Evolutionary conservation across 371 early-diverging fungal species (phyloP).

Genomic region (Mortierella sp.): DNA sequence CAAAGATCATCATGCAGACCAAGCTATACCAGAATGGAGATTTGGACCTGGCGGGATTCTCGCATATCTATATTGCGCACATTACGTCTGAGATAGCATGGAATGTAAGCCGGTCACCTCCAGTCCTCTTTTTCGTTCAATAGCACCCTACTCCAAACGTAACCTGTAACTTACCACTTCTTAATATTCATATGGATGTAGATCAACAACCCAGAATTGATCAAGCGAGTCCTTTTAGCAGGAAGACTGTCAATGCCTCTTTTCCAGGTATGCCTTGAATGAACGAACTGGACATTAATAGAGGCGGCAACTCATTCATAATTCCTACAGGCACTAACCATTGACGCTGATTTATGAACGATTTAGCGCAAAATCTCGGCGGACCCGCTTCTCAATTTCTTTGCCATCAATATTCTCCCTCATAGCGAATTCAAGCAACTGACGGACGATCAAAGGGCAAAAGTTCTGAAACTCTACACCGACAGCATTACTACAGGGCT

Average conservation of each 20-base stretch:
- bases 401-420: constrained; percentile 30
- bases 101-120: constrained; percentile 24
- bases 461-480: constrained; percentile 36
- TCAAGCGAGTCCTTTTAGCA: constrained; percentile 44
- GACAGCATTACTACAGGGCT: constrained; percentile 41
- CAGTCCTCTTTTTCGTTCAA: neutral
- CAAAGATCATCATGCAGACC: constrained; percentile 53
- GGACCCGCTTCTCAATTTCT: constrained; percentile 39
- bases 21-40: constrained; percentile 36
- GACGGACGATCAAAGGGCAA: constrained; percentile 31
- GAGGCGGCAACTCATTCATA: no score
- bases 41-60: constrained; percentile 33
- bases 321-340: neutral
- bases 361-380: constrained; percentile 48
- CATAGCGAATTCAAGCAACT: constrained; percentile 18
- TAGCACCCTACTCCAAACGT: neutral
- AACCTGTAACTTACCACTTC: neutral
- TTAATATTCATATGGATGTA: neutral
- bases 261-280: constrained; percentile 27
- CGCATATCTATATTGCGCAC: constrained; percentile 30
- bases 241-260: constrained; percentile 45
- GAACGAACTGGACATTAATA: no score
- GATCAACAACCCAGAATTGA: constrained; percentile 33
- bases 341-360: neutral
- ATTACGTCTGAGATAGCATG: constrained; percentile 43